A percentile compares a stretch with the other conserved stretches of the same genome.
phyloP scores from a whole-genome alignment of 2,329 filamentous ascomycete species.

The Ophiostoma piceae region DNA sequence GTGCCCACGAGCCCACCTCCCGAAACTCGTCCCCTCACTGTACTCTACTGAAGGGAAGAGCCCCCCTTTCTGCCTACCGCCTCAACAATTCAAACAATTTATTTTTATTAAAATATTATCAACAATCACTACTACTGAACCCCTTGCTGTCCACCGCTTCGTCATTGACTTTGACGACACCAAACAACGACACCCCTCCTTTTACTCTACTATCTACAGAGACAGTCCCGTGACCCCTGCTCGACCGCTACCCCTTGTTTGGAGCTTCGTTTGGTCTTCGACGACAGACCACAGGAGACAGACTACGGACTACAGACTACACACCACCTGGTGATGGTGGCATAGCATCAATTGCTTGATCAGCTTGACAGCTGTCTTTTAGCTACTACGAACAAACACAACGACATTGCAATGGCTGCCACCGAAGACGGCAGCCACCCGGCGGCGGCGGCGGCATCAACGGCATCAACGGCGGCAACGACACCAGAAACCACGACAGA shows the following conservation, averaged over 20 bases:
- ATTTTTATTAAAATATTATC: no score
- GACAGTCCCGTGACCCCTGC: constrained; percentile 11
- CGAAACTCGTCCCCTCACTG: constrained; percentile 2
- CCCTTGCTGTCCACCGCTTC: background rate
- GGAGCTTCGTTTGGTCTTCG: background rate
- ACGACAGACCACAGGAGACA: no score
- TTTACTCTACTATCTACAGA: no score
- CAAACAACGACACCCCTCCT: background rate
- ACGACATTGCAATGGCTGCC: constrained; percentile 20
- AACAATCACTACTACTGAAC: no score
- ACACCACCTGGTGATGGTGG: background rate
- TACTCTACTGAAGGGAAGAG: constrained; percentile 22
- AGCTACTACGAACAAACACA: background rate
- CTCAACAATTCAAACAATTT: background rate
- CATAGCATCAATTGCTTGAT: background rate
- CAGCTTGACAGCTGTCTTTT: background rate
- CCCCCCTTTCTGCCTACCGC: constrained; percentile 14
- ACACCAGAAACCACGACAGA: background rate
- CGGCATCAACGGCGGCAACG: background rate
- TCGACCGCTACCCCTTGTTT: constrained; percentile 6
- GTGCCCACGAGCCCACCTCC: constrained; percentile 12
- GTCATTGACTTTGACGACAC: background rate
- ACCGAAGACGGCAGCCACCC: constrained; percentile 13
- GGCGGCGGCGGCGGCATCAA: constrained; percentile 1
- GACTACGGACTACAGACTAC: no score